Base-by-base conservation (phyloP, 2,329 filamentous ascomycete genomes). In the Byssothecium circinans region DNA sequence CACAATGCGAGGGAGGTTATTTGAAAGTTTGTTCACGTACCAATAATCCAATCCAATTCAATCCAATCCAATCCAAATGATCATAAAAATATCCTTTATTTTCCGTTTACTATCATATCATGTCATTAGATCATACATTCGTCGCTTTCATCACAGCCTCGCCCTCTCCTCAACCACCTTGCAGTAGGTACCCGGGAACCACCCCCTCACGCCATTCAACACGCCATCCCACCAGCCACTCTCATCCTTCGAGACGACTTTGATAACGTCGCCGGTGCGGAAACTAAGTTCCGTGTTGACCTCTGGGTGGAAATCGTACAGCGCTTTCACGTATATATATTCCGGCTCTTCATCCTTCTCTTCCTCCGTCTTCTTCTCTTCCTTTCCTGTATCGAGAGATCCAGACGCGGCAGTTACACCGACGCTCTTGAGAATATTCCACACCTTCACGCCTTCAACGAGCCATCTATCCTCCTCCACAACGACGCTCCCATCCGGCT, bases 401-500 rank as follows among this genome's bases (percentile, higher is more conserved):
- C 45, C 8, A 8, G 23, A 35, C n/a, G 43, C 22, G 2, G 51
- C 54, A 7, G 52, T 55, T 20, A 45, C 50, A 18, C 62, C 60
- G 4, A 52, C 60, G 17, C 48, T 51, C 46, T 58, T 61, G 48
- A 78, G 51, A 0, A 64, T 54, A 37, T 74, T 62, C 80, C 80
- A 83, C 2, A 80, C 68, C 38, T 64, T 57, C 17, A 81, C 47
- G 0, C 76, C 78, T 33, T 76, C 70, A 2, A 77, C 72, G 69
- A 78, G 76, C 45, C 68, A 47, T 39, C 56, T 61, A 61, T 82
- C 80, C 11, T 68, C 56, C 65, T 75, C 75, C 43, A 78, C 65
- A 41, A 72, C 72, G 5, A 81, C 71, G 10, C 46, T 59, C 0
- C 79, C 79, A 62, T 79, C 71, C 0, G 57, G 55, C 45, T 69